Evolutionary conservation across 345 rosid genomes (phyloP).

Genomic region (Crucihimalaya himalaica): DNA sequence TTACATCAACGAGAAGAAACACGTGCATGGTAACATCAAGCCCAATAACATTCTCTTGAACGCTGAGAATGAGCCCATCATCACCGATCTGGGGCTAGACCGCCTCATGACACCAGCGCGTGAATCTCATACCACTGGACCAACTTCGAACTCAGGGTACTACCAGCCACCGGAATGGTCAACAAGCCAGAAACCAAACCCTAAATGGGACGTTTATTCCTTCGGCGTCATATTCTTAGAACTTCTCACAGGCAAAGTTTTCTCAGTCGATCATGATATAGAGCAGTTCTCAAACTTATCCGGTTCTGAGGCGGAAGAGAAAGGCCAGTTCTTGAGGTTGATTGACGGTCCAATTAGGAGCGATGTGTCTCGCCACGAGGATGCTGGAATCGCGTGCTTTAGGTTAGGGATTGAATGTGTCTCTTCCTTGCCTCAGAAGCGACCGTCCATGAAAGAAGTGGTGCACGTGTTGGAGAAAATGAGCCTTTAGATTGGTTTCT

Average conservation of each 20-base stretch:
- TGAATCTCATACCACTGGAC: slow-evolving; percentile 17
- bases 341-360: slow-evolving; percentile 59
- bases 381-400: slow-evolving; percentile 55
- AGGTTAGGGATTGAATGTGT: slow-evolving; percentile 76
- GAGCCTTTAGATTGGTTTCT: slow-evolving; percentile 11
- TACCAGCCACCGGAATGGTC: slow-evolving; percentile 80
- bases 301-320: slow-evolving; percentile 50
- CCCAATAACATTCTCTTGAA: slow-evolving; percentile 74
- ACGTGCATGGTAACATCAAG: slow-evolving; percentile 76
- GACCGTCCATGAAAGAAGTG: slow-evolving; percentile 89
- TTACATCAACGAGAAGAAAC: slow-evolving; percentile 79
- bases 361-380: slow-evolving; percentile 61
- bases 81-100: slow-evolving; percentile 74
- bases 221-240: slow-evolving; percentile 73
- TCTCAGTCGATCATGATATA: slow-evolving; percentile 53
- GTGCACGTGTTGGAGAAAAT: slow-evolving; percentile 66
- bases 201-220: slow-evolving; percentile 86
- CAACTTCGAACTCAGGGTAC: slow-evolving; percentile 44
- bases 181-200: slow-evolving; percentile 55
- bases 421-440: slow-evolving; percentile 63
- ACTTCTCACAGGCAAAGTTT: slow-evolving; percentile 67
- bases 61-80: slow-evolving; percentile 62
- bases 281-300: slow-evolving; percentile 50
- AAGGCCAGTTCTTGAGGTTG: slow-evolving; percentile 51
- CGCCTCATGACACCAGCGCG: slow-evolving; percentile 39